These are phyloP conservation scores for Leptomonas pyrrhocoris DNA, from an alignment of 208 protist genomes.

Conservation along the genomic window DNA sequence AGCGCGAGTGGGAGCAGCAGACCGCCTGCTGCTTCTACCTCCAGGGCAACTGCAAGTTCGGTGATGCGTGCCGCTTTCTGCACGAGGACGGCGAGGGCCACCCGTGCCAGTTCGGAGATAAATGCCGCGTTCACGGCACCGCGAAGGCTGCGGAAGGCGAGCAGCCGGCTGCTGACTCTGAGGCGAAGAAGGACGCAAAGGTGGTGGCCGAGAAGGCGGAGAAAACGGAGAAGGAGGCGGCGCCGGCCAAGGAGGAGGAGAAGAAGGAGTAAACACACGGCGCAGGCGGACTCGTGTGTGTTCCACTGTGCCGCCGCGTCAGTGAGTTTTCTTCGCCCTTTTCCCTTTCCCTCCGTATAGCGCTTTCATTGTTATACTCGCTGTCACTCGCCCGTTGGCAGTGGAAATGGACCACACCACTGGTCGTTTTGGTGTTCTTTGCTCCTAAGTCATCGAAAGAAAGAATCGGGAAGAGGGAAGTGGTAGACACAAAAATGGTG, in stretches of 20 bases:
- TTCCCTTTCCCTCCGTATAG: not conserved
- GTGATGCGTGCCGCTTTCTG: constrained; percentile 77
- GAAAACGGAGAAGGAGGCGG: constrained; percentile 6
- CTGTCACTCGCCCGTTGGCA: constrained; percentile 2
- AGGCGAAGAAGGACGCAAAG: constrained; percentile 12
- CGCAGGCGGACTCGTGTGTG: constrained; percentile 13
- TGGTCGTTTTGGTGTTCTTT: constrained; percentile 20
- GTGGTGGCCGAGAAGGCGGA: constrained; percentile 1
- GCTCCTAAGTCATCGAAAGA: constrained; percentile 7
- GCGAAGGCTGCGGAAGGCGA: constrained; percentile 14
- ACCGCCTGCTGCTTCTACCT: constrained; percentile 85
- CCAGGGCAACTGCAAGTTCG: constrained; percentile 84
- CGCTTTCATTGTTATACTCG: constrained; percentile 3
- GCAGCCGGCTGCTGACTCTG: not conserved
- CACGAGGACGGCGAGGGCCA: constrained; percentile 64
- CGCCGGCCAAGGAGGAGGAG: not conserved
- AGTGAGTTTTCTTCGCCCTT: constrained; percentile 12
- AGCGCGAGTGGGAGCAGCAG: constrained; percentile 73
- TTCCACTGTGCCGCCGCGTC: constrained; percentile 14
- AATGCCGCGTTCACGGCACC: constrained; percentile 63
- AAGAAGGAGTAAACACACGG: constrained; percentile 19
- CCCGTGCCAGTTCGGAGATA: constrained; percentile 73
- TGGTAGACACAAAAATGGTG: constrained; percentile 15
- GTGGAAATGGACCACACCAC: constrained; percentile 3
- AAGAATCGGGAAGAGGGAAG: constrained; percentile 23